Evolutionary conservation across 345 rosid genomes (phyloP).

Genomic region (Moricandia arvensis): DNA sequence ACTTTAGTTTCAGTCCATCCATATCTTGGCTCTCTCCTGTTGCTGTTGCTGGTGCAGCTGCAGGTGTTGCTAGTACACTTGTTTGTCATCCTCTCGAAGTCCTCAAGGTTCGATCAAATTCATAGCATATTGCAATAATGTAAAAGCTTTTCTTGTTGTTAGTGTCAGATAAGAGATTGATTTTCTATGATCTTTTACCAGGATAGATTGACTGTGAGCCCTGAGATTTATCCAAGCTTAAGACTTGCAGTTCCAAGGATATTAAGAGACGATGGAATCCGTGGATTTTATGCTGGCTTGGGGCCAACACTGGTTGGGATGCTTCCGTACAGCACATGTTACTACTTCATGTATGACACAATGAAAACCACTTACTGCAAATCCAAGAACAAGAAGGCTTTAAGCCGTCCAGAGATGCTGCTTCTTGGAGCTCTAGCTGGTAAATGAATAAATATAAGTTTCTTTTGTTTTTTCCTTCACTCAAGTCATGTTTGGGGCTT

Average conservation of each 20-base stretch:
- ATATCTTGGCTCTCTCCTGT: constrained; percentile 88
- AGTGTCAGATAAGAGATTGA: neutral
- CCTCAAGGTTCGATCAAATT: constrained; percentile 59
- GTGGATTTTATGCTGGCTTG: constrained; percentile 84
- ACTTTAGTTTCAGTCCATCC: constrained; percentile 53
- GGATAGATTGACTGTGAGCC: constrained; percentile 95
- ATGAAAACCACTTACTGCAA: constrained; percentile 72
- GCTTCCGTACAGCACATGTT: constrained; percentile 98
- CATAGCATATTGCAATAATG: neutral
- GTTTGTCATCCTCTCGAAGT: constrained; percentile 99
- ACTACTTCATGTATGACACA: constrained; percentile 88
- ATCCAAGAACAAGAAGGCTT: constrained; percentile 71
- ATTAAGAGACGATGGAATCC: constrained; percentile 72
- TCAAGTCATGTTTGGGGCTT: neutral
- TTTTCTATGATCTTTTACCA: constrained; percentile 39
- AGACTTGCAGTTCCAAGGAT: constrained; percentile 76
- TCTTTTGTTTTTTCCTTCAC: neutral
- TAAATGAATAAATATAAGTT: too few species aligned
- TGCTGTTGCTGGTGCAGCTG: constrained; percentile 97
- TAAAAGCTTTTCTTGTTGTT: neutral
- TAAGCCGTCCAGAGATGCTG: constrained; percentile 93
- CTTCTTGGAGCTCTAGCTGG: constrained; percentile 89
- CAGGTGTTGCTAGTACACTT: constrained; percentile 86
- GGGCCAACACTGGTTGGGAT: constrained; percentile 86
- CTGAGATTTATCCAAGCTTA: constrained; percentile 76